Conservation (phyloP, 805 yeast genomes). For the Wickerhamomyces chaumierensis region DNA sequence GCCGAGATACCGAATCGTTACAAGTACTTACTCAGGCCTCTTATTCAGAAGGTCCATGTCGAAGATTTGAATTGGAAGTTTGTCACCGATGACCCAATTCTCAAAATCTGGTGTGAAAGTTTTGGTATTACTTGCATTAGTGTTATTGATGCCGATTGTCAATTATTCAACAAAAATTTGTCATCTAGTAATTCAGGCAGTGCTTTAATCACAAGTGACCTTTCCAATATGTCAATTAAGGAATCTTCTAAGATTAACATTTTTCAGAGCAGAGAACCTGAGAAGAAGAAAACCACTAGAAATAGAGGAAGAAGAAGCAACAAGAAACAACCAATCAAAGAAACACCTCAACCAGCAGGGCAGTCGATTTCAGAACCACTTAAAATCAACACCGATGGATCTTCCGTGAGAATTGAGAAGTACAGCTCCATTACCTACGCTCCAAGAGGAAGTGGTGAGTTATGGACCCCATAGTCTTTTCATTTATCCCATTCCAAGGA, state of each 20-base stretch:
- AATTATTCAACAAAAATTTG: slow-evolving; percentile 5
- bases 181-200: too few relatives aligned
- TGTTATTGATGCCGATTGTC: slow-evolving; percentile 36
- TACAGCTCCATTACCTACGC: slow-evolving; percentile 42
- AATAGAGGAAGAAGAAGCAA: slow-evolving; percentile 1
- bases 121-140: slow-evolving; percentile 41
- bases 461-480: slow-evolving; percentile 39
- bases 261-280: too few relatives aligned
- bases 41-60: slow-evolving; percentile 38
- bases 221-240: neutral
- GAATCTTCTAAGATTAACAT: neutral
- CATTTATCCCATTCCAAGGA: too few relatives aligned
- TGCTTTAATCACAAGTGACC: too few relatives aligned
- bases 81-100: slow-evolving; percentile 48
- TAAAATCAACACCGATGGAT: neutral
- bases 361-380: too few relatives aligned
- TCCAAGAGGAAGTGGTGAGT: slow-evolving; percentile 47
- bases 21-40: slow-evolving; percentile 44
- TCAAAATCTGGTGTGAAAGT: slow-evolving; percentile 42
- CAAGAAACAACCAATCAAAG: neutral
- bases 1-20: slow-evolving; percentile 40
- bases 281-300: slow-evolving; percentile 1
- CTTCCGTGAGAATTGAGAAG: slow-evolving; percentile 25
- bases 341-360: too few relatives aligned
- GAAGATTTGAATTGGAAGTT: slow-evolving; percentile 38